These are phyloP conservation scores for Aleurites moluccanus DNA, from an alignment of 441 rosid genomes.

Conservation along the genomic window DNA sequence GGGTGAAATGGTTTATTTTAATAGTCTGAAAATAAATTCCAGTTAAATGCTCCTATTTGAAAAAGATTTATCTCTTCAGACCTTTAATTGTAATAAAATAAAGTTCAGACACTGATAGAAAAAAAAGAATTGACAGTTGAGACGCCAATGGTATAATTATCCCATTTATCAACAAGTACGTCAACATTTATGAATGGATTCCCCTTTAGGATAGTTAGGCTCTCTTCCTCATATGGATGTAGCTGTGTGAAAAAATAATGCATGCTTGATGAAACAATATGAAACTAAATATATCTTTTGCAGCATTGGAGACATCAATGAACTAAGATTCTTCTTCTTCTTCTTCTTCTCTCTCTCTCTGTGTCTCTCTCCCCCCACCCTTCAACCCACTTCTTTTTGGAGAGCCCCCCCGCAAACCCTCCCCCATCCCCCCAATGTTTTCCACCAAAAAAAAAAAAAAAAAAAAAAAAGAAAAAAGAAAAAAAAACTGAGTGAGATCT, in stretches of 20 bases:
- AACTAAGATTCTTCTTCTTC: neutral
- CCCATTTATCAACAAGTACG: neutral
- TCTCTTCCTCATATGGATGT: neutral
- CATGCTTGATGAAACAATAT: neutral
- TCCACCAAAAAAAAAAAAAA: too few relatives aligned
- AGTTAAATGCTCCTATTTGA: too few relatives aligned
- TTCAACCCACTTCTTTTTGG: neutral
- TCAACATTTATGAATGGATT: neutral
- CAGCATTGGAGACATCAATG: neutral
- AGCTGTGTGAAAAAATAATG: neutral
- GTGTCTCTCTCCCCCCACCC: neutral
- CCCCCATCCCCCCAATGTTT: too few relatives aligned
- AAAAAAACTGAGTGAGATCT: neutral
- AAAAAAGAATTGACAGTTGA: neutral
- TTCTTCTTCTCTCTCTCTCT: neutral
- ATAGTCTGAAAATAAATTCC: neutral
- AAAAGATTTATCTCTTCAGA: too few relatives aligned
- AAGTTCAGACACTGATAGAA: neutral
- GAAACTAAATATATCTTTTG: neutral
- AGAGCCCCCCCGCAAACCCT: neutral
- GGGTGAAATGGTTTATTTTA: neutral
- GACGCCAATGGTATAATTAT: neutral
- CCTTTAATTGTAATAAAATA: too few relatives aligned
- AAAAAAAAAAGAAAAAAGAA: neutral
- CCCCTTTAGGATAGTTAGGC: neutral